Conservation (phyloP, 495 filamentous ascomycete species). For the Halenospora varia region DNA sequence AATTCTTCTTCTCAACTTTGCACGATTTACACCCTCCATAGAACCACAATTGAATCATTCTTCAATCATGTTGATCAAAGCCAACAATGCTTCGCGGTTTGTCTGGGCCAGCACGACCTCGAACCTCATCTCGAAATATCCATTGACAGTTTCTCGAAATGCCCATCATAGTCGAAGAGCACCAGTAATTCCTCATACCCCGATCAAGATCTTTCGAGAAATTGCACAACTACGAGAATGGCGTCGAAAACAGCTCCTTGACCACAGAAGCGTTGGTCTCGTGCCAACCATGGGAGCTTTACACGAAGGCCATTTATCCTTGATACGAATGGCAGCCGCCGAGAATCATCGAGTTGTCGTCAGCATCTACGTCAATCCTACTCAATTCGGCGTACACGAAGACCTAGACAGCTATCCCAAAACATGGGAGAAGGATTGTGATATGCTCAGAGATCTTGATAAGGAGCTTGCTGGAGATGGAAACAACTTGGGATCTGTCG, state of each 20-base stretch:
- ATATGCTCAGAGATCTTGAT: slow-evolving; percentile 63
- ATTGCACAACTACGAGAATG: slow-evolving; percentile 66
- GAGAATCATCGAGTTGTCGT: slow-evolving; percentile 86
- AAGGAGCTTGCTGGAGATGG: slow-evolving; percentile 59
- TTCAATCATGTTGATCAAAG: background rate
- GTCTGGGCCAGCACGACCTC: background rate
- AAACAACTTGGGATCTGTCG: slow-evolving; percentile 59
- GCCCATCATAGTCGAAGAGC: slow-evolving; percentile 2
- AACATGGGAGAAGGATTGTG: slow-evolving; percentile 78
- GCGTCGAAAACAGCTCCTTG: slow-evolving; percentile 62
- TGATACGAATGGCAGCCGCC: slow-evolving; percentile 79
- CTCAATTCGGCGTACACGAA: slow-evolving; percentile 89
- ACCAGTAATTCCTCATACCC: slow-evolving; percentile 39
- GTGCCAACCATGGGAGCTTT: slow-evolving; percentile 98
- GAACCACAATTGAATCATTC: background rate
- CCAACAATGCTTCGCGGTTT: background rate
- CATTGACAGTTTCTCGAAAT: slow-evolving; percentile 3
- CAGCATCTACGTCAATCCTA: slow-evolving; percentile 91
- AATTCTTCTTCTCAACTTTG: background rate
- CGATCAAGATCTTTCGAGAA: slow-evolving; percentile 71
- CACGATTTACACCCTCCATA: background rate
- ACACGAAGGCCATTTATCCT: slow-evolving; percentile 82
- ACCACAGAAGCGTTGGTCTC: slow-evolving; percentile 72
- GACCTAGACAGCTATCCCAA: slow-evolving; percentile 84
- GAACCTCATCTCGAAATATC: no score